Evolutionary conservation across 179 eudicot genomes (phyloP), one percentile per base, ranked within the genome.

Genomic region (Beta corolliflora): DNA sequence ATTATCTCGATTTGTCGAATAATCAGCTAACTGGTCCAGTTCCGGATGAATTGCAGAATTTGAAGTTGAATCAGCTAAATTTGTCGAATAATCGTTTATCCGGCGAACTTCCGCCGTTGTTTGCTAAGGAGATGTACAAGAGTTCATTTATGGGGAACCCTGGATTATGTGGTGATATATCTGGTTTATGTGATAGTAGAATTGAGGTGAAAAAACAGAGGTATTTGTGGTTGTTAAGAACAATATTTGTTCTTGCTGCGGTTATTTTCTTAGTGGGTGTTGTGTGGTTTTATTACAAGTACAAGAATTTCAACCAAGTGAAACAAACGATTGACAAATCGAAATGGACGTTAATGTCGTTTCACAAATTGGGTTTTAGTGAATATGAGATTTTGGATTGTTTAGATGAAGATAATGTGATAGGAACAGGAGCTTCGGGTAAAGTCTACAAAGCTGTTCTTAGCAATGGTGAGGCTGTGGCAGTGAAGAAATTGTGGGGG

Each of bases 301-400:
- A 89, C 63, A 78, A 69, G 77, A 89, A 76, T 44, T 88, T 90
- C 85, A 89, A 90, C 87, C 79, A 82, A 71, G 81, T 77, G 0
- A 91, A 90, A n/a, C 55, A 66, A 6, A 76, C 77, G 0, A 79
- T 78, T 2, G 92, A 91, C 14, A 81, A 81, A 71, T 88, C 94
- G 0, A 95, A 92, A 83, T 94, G 98, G 98, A 90, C 95, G 0
- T 83, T 94, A 23, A 91, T 88, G 86, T 94, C 98, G 7, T 94
- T 94, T 71, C 97, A 94, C 69, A 91, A 93, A 29, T 29, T 94
- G 81, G 94, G 95, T 59, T 94, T 94, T 73, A 90, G 94, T 45
- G 98, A 93, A 55, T 90, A 89, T 2, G 98, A 94, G 79, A 94
- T 93, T 21, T 67, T 94, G 70, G 93, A 87, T 61, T 88, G 91